A percentile compares a stretch with the other conserved stretches of the same genome.
Conservation (phyloP, 768 basidiomycete genomes). For the Cantharellus anzutake region DNA sequence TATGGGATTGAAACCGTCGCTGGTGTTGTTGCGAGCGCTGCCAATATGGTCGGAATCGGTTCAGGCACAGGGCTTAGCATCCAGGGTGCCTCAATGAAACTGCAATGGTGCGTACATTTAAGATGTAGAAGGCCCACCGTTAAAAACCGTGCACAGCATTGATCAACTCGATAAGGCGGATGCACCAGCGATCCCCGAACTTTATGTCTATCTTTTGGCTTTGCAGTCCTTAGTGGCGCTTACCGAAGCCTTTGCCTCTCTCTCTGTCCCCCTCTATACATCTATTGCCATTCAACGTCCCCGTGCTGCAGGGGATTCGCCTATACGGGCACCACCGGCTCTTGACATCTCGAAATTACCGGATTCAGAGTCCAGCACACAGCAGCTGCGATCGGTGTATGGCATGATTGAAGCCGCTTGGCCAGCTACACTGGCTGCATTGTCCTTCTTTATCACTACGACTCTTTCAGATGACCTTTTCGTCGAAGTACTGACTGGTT, state of each 20-base stretch:
- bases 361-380: slow-evolving; percentile 30
- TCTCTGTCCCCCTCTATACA: slow-evolving; percentile 57
- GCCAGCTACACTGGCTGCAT: slow-evolving; percentile 80
- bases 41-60: slow-evolving; percentile 70
- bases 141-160: slow-evolving; percentile 35
- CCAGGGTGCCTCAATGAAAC: slow-evolving; percentile 61
- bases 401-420: slow-evolving; percentile 76
- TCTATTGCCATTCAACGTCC: slow-evolving; percentile 46
- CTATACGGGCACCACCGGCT: slow-evolving; percentile 52
- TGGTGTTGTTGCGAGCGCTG: slow-evolving; percentile 67
- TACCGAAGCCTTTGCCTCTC: slow-evolving; percentile 67
- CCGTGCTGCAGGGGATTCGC: slow-evolving; percentile 39
- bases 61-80: slow-evolving; percentile 49
- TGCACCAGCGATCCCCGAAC: slow-evolving; percentile 79
- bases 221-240: slow-evolving; percentile 75
- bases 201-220: slow-evolving; percentile 82
- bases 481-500: slow-evolving; percentile 61
- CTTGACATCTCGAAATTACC: slow-evolving; percentile 42
- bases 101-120: slow-evolving; percentile 56
- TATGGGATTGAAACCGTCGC: slow-evolving; percentile 53
- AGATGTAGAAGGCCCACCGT: background rate
- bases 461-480: slow-evolving; percentile 88
- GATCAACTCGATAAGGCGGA: slow-evolving; percentile 98
- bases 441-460: slow-evolving; percentile 77
- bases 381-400: slow-evolving; percentile 42